Percentiles rank a stretch among this genome's conserved stretches.
Evolutionary conservation across 2,329 filamentous ascomycete species (phyloP).

Genomic region (Blastomyces parvus): DNA sequence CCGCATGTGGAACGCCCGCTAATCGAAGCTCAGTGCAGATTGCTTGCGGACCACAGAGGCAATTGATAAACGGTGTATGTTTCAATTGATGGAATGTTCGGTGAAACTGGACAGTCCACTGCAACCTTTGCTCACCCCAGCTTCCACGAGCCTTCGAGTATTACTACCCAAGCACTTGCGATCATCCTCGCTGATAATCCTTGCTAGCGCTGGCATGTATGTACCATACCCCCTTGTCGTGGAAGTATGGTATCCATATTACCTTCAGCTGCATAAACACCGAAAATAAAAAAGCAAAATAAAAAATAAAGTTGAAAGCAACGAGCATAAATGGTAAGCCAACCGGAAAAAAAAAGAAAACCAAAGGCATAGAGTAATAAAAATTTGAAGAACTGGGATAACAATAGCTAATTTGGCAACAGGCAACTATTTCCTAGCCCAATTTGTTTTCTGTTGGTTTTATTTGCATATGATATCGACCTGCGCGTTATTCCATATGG

Average conservation of each 20-base stretch:
- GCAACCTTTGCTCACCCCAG: neutral
- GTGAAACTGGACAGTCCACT: neutral
- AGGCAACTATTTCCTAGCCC: neutral
- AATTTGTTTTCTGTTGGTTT: neutral
- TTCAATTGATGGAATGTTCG: neutral
- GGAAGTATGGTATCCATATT: slow-evolving; percentile 7
- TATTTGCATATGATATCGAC: slow-evolving; percentile 6
- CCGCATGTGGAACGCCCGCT: neutral
- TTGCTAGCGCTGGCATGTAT: neutral
- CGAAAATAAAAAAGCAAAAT: neutral
- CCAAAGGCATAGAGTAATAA: neutral
- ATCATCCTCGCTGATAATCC: neutral
- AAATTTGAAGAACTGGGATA: neutral
- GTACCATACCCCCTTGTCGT: neutral
- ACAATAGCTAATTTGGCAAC: slow-evolving; percentile 1
- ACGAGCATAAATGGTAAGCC: neutral
- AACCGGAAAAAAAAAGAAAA: neutral
- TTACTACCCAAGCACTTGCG: neutral
- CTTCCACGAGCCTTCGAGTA: neutral
- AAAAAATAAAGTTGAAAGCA: slow-evolving; percentile 1
- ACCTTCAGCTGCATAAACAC: slow-evolving; percentile 5
- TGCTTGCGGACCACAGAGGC: neutral
- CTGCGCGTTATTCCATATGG: neutral
- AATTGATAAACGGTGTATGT: neutral
- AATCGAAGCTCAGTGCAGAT: neutral